Evolutionary conservation across 2,329 filamentous ascomycete genomes (phyloP), one percentile per base, ranked within the genome.

Genomic region (Aureobasidium namibiae): DNA sequence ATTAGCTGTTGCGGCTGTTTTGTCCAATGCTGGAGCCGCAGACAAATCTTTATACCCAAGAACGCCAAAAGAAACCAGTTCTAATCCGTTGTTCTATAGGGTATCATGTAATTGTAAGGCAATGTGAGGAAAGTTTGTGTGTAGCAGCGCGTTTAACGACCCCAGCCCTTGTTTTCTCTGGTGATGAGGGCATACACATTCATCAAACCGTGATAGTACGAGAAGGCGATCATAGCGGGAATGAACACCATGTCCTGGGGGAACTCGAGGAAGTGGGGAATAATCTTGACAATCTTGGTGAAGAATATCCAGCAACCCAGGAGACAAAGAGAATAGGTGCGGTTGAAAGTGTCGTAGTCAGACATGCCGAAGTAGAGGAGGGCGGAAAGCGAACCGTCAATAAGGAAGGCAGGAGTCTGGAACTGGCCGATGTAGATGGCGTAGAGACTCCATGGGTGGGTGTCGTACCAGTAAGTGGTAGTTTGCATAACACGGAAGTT

Each of bases 261-360:
- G 62, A 85, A 62, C 0, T 74, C 74, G 4, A 65, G 57, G 62
- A 84, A 80, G 65, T 85, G 78, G 0, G 79, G 75, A 0, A 78
- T 67, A 14, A 83, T 70, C 73, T 86, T 86, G 63, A 84, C 69
- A 18, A 78, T 66, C 74, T 87, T 87, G 36, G 76, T 77, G n/a
- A 71, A 66, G 11, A 82, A 45, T 46, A 85, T 78, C 76, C 78
- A 85, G n/a, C 60, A 3, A 3, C 68, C 62, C 13, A 68, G 56
- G 13, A 42, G 34, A 23, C 59, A 36, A 52, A 66, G 58, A 13
- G 60, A 48, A 44, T 41, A 7, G 18, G 42, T 42, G 58, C 36
- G 24, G 29, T 33, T 33, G 10, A 36, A 31, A 4, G 21, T 36
- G 24, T 16, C 11, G 31, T 23, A 45, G 24, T 24, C 31, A 31